phyloP scores from a whole-genome alignment of 2,329 filamentous ascomycete species.

The Cordyceps cicadae region DNA sequence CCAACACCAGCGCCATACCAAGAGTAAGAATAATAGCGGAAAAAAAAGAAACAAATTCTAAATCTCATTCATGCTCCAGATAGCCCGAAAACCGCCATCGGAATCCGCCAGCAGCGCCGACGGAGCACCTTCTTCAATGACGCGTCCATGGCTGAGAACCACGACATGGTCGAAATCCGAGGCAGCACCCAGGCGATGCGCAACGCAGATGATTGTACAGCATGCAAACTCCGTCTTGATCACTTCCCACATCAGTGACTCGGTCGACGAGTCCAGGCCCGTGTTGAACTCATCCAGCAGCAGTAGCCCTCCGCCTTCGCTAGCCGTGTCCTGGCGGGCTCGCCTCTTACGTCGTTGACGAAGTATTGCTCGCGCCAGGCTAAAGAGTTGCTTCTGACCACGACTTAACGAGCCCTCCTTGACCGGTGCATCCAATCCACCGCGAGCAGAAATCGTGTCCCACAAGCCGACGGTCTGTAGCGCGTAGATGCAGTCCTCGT shows the following conservation, averaged over 20 bases:
- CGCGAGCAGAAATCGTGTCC: neutral
- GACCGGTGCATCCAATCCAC: conserved; percentile 4
- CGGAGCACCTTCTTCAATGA: conserved; percentile 13
- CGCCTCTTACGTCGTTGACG: neutral
- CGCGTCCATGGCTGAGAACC: conserved; percentile 19
- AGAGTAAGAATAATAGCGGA: no score
- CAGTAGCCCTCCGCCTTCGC: neutral
- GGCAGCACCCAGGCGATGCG: conserved; percentile 22
- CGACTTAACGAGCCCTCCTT: conserved; percentile 8
- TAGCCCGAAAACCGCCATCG: neutral
- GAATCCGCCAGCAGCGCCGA: neutral
- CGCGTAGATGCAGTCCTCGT: conserved; percentile 1
- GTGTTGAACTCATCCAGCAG: conserved; percentile 17
- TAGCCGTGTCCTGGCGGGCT: neutral
- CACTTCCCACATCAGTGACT: conserved; percentile 19
- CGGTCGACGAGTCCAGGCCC: conserved; percentile 22
- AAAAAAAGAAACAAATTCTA: neutral
- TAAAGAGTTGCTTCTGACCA: conserved; percentile 13
- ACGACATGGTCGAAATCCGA: conserved; percentile 22
- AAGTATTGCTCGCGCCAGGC: conserved; percentile 9
- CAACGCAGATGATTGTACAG: conserved; percentile 22
- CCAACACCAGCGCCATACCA: no score
- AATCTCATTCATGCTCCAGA: neutral
- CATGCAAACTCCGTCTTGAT: conserved; percentile 19
- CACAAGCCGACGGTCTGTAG: conserved; percentile 6